phyloP scores from a whole-genome alignment of 2,329 filamentous ascomycete species.

The Dissoconium aciculare region DNA sequence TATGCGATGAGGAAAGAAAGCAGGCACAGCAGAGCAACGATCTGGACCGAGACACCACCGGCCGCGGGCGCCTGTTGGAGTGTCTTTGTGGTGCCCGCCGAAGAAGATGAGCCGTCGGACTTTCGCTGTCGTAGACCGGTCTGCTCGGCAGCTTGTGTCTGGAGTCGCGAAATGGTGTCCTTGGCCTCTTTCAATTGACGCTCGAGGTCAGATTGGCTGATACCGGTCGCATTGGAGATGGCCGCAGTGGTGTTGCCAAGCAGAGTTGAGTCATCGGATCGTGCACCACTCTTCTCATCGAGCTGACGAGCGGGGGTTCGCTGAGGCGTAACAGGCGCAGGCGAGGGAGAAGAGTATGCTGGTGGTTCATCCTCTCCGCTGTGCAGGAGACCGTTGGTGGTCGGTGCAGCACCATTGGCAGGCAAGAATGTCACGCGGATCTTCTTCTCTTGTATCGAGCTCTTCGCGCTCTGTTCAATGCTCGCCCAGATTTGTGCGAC shows the following conservation, averaged over 20 bases:
- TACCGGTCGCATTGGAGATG: conserved; percentile 37
- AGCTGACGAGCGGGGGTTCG: conserved; percentile 17
- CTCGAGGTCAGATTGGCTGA: conserved; percentile 48
- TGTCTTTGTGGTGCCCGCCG: conserved; percentile 7
- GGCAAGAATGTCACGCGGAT: conserved; percentile 80
- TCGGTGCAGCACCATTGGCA: conserved; percentile 34
- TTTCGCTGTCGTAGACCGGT: conserved; percentile 65
- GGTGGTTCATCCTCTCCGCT: conserved; percentile 31
- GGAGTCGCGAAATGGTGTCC: conserved; percentile 54
- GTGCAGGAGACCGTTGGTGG: conserved; percentile 18
- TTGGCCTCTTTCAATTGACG: conserved; percentile 61
- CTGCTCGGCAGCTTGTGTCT: conserved; percentile 44
- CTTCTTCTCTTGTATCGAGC: conserved; percentile 77
- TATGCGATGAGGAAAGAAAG: conserved; percentile 88
- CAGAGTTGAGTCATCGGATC: conserved; percentile 24
- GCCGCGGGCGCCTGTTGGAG: conserved; percentile 16
- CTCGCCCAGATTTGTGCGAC: conserved; percentile 66
- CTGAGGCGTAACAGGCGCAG: conserved; percentile 34
- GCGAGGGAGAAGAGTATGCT: conserved; percentile 42
- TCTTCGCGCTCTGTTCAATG: conserved; percentile 61
- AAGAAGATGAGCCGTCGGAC: conserved; percentile 16
- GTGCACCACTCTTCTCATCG: conserved; percentile 27
- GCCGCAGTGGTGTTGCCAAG: conserved; percentile 19
- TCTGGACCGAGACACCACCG: conserved; percentile 73
- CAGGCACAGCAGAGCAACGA: conserved; percentile 71